Conservation (phyloP, 2,329 filamentous ascomycete species). For the Ploettnerulaceae sp. region DNA sequence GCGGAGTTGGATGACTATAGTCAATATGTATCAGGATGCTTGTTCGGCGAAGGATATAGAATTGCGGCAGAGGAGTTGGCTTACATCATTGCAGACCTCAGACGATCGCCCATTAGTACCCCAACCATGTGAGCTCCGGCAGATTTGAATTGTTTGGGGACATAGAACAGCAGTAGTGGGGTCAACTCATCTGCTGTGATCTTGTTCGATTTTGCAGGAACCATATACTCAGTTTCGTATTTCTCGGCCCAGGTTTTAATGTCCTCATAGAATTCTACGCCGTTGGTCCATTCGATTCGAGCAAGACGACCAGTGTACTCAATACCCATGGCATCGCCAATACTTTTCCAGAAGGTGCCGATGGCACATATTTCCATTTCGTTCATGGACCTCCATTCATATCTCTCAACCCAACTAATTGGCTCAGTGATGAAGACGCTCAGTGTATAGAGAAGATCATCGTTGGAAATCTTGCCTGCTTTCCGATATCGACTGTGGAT, state of each 20-base stretch:
- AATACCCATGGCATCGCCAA: slow-evolving; percentile 68
- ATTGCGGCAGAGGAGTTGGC: slow-evolving; percentile 20
- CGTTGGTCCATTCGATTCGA: slow-evolving; percentile 42
- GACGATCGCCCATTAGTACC: slow-evolving; percentile 58
- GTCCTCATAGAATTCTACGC: slow-evolving; percentile 48
- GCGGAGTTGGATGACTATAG: slow-evolving; percentile 42
- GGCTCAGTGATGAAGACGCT: slow-evolving; percentile 63
- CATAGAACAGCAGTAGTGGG: slow-evolving; percentile 52
- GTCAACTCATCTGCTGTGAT: slow-evolving; percentile 55
- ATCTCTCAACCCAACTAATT: slow-evolving; percentile 54
- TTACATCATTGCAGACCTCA: slow-evolving; percentile 62
- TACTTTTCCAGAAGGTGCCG: slow-evolving; percentile 64
- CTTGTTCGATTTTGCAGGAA: slow-evolving; percentile 45
- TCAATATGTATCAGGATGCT: background rate
- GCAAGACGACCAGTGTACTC: slow-evolving; percentile 35
- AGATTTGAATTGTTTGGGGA: slow-evolving; percentile 43
- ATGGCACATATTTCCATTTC: slow-evolving; percentile 65
- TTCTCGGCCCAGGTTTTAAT: slow-evolving; percentile 43
- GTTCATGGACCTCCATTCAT: slow-evolving; percentile 66
- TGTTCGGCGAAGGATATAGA: background rate
- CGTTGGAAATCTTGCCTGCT: slow-evolving; percentile 53
- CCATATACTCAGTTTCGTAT: slow-evolving; percentile 58
- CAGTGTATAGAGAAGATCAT: slow-evolving; percentile 62
- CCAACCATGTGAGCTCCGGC: slow-evolving; percentile 48
- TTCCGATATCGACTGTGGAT: slow-evolving; percentile 54